A percentile compares a stretch with the other conserved stretches of the same genome.
Conservation (phyloP, 805 yeast species). For the Ogataea paradorogensis region DNA sequence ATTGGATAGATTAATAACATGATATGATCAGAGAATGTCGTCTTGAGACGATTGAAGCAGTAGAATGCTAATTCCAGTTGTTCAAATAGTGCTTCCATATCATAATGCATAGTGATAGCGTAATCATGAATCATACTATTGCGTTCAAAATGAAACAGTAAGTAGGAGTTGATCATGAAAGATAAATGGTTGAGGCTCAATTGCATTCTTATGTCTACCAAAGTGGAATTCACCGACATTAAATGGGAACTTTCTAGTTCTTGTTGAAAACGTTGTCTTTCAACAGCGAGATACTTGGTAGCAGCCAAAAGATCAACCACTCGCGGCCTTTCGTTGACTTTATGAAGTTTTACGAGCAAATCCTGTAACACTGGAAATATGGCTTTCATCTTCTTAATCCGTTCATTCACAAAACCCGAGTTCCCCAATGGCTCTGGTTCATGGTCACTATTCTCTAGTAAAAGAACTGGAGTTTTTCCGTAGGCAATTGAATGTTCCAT, state of each 20-base stretch:
- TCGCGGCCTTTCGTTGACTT: constrained; percentile 19
- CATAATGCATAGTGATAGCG: constrained; percentile 5
- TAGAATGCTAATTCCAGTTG: constrained; percentile 7
- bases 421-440: constrained; percentile 13
- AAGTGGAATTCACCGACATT: neutral
- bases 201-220: neutral
- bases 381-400: constrained; percentile 17
- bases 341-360: constrained; percentile 24
- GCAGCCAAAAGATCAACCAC: constrained; percentile 23
- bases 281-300: constrained; percentile 10
- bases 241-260: neutral
- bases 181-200: constrained; percentile 13
- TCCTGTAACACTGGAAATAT: constrained; percentile 18
- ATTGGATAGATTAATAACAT: constrained; percentile 10
- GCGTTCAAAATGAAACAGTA: constrained; percentile 22
- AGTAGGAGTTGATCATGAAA: constrained; percentile 15
- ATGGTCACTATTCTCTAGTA: constrained; percentile 19
- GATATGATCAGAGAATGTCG: constrained; percentile 11
- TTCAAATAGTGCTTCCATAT: neutral
- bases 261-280: neutral
- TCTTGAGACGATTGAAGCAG: constrained; percentile 4
- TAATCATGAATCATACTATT: constrained; percentile 2
- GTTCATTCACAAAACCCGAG: constrained; percentile 17
- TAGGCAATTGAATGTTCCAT: constrained; percentile 19
- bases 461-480: constrained; percentile 25